Percentiles rank a stretch among this genome's conserved stretches.
phyloP scores from a whole-genome alignment of 2,329 filamentous ascomycete species.

The Triangularia verruculosa region DNA sequence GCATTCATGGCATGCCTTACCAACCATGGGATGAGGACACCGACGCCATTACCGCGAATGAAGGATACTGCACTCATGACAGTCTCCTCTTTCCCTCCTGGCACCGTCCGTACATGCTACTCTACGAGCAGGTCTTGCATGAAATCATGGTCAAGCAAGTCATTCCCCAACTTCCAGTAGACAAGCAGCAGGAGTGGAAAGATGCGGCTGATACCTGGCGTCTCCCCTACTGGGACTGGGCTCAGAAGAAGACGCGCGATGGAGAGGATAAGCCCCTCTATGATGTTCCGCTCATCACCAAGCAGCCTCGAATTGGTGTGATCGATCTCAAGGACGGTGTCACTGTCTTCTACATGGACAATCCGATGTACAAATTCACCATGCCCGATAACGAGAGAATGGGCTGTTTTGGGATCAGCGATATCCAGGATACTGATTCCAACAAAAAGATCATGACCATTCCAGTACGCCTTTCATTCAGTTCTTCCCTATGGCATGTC shows the following conservation, averaged over 20 bases:
- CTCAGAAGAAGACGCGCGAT: conserved; percentile 5
- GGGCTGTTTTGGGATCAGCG: neutral
- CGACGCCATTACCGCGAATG: neutral
- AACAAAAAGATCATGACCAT: neutral
- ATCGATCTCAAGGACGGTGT: neutral
- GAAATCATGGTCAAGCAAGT: conserved; percentile 5
- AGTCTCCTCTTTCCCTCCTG: conserved; percentile 1
- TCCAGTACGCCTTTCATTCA: neutral
- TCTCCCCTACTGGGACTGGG: conserved; percentile 15
- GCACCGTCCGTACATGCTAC: conserved; percentile 9
- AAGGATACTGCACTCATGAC: conserved; percentile 8
- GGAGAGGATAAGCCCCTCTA: conserved; percentile 1
- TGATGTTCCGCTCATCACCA: conserved; percentile 4
- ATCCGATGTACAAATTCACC: conserved; percentile 11
- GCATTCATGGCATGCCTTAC: conserved; percentile 4
- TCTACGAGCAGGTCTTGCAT: conserved; percentile 10
- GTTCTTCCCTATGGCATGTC: too few relatives aligned
- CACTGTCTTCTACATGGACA: neutral
- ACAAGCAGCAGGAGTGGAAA: neutral
- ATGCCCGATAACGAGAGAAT: neutral
- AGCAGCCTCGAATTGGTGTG: neutral
- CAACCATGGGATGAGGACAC: conserved; percentile 3
- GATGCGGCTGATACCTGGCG: conserved; percentile 9
- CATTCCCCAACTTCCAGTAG: neutral
- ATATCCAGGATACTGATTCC: conserved; percentile 3